Evolutionary conservation across 352 stramenopile genomes (phyloP).

Genomic region (Phytopythium cucurbitacearum): DNA sequence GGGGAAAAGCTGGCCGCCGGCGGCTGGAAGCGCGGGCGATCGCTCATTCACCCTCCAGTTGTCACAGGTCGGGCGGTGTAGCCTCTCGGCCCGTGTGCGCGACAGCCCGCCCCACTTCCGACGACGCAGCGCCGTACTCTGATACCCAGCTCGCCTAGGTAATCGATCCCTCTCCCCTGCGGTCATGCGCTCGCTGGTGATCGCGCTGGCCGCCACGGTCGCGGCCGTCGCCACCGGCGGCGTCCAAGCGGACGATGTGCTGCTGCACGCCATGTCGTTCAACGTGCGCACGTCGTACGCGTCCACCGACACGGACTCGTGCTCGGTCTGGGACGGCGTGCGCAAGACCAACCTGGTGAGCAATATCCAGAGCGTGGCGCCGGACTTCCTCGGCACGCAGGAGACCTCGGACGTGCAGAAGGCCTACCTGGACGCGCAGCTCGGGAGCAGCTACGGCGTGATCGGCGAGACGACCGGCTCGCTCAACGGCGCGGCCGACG

Average conservation of each 20-base stretch:
- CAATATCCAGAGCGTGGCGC: constrained; percentile 42
- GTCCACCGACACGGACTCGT: constrained; percentile 29
- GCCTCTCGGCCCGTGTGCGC: no score
- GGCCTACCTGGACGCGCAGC: constrained; percentile 44
- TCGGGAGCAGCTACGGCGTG: constrained; percentile 51
- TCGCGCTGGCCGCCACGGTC: constrained; percentile 15
- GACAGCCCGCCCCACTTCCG: neutral
- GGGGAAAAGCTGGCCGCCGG: neutral
- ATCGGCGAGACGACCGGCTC: constrained; percentile 59
- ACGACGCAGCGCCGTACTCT: neutral
- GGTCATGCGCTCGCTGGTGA: constrained; percentile 14
- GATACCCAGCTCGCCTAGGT: no score
- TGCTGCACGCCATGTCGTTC: constrained; percentile 70
- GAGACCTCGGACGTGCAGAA: constrained; percentile 77
- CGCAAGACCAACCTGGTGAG: constrained; percentile 57
- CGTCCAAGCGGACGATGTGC: constrained; percentile 31
- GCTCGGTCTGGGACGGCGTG: constrained; percentile 60
- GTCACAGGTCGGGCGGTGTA: no score
- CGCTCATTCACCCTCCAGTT: no score
- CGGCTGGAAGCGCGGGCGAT: neutral
- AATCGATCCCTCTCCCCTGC: no score
- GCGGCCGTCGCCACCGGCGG: constrained; percentile 10
- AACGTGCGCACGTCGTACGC: constrained; percentile 75
- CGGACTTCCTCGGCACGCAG: constrained; percentile 79
- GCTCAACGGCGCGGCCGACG: constrained; percentile 47